phyloP scores from a whole-genome alignment of 2,329 filamentous ascomycete genomes.

The Pseudopyrenochaeta lycopersici region DNA sequence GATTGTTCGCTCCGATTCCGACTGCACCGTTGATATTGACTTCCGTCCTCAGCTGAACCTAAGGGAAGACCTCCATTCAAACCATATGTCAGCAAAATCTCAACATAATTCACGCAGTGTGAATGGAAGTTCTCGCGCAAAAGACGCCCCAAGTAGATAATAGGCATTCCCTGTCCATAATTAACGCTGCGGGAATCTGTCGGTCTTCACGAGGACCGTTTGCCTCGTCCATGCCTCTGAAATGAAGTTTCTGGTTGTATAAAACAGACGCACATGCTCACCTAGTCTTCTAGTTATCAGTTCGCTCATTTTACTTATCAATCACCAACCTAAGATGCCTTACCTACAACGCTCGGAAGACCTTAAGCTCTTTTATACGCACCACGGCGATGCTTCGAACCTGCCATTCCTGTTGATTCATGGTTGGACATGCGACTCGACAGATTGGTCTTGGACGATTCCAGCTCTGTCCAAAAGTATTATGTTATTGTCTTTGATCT shows the following conservation, averaged over 20 bases:
- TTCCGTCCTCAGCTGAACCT: neutral
- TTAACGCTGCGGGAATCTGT: too few relatives aligned
- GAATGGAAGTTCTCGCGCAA: neutral
- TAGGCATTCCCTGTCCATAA: too few relatives aligned
- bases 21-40: neutral
- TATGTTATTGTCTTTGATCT: constrained; percentile 23
- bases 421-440: constrained; percentile 23
- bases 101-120: neutral
- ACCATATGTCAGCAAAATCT: neutral
- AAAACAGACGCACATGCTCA: neutral
- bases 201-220: neutral
- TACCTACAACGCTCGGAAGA: constrained; percentile 12
- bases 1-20: neutral
- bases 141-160: neutral
- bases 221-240: too few relatives aligned
- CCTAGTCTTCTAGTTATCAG: neutral
- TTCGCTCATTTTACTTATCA: neutral
- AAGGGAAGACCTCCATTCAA: neutral
- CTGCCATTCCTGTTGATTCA: constrained; percentile 27
- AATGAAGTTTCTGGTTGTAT: neutral
- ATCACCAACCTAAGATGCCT: constrained; percentile 13
- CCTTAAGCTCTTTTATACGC: constrained; percentile 28
- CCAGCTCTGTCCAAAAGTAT: constrained; percentile 18
- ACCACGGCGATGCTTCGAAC: constrained; percentile 12
- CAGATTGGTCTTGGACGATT: constrained; percentile 29